Base-by-base conservation (phyloP, 1,284 basidiomycete genomes). In the Singerocomus inundabilis region DNA sequence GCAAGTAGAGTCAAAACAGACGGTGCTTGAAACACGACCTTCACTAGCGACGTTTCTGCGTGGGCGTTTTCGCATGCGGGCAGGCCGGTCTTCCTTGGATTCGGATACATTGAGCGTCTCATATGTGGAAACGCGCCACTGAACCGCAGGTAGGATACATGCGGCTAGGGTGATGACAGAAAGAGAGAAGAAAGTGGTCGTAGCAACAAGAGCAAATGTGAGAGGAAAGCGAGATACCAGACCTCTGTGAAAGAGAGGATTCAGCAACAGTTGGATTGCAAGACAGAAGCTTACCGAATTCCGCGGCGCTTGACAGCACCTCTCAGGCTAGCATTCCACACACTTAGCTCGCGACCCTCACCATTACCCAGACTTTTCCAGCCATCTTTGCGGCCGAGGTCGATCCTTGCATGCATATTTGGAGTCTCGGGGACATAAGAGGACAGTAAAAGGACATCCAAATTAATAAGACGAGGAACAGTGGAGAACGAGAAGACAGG, bases 151-250 rank as follows among this genome's bases (percentile, higher is more conserved):
- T 6, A 83, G 64, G 41, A 81, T 70, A 58, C 79, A 87, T 7
- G 72, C 72, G 2, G 73, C 77, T 11, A 73, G 49, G 36, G 59
- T 40, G 28, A 62, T 48, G 28, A 64, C 31, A 34, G 72, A 69
- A 29, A 73, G 57, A 33, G 64, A 55, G 52, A 72, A 68, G 56
- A 81, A 80, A 5, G 66, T 49, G 13, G 63, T 54, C 4, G 73
- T 68, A 5, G 78, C 73, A 10, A 64, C 49, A n/a, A 74, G 24
- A 3, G 74, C 72, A 32, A 70, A 78, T 15, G 74, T 55, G n/a
- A 88, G 56, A 1, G 88, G 88, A 68, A 84, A 87, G 31, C 82
- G 80, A 25, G 81, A 78, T n/a, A 85, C 72, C 6, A 89, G 59
- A 24, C 86, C 85, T 25, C 88, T 90, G 49, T 37, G 15, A 8